A percentile compares a stretch with the other conserved stretches of the same genome.
Evolutionary conservation across 1,284 basidiomycete genomes (phyloP).

Genomic region (Anthracocystis setariae): DNA sequence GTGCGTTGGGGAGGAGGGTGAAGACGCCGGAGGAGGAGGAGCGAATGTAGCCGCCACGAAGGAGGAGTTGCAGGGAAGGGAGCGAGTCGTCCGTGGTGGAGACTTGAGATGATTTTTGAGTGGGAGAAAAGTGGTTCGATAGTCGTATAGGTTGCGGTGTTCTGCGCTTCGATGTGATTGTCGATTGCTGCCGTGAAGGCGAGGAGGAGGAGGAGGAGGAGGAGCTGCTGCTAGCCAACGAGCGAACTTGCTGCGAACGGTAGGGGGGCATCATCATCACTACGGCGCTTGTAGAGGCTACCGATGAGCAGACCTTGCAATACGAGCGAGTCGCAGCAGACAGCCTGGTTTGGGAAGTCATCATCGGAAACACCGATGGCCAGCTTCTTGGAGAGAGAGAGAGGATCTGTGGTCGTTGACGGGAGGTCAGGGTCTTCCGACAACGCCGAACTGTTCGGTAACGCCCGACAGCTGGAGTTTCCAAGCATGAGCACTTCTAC

Average conservation of each 20-base stretch:
- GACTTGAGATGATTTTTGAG: conserved; percentile 22
- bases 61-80: conserved; percentile 47
- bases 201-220: conserved; percentile 6
- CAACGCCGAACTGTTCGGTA: background rate
- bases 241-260: conserved; percentile 1
- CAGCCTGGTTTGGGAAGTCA: conserved; percentile 8
- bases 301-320: conserved; percentile 8
- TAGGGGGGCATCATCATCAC: no score
- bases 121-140: conserved; percentile 33
- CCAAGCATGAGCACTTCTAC: background rate
- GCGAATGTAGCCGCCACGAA: conserved; percentile 65
- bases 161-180: background rate
- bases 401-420: background rate
- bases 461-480: background rate
- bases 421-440: background rate
- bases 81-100: conserved; percentile 24
- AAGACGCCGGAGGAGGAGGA: conserved; percentile 67
- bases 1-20: conserved; percentile 64
- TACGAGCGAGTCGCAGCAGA: conserved; percentile 1
- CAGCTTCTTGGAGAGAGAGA: background rate
- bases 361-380: background rate
- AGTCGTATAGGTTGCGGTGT: conserved; percentile 20
- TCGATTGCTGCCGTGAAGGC: background rate
- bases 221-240: conserved; percentile 2
- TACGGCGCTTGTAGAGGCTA: background rate